Percentiles rank a stretch among this genome's conserved stretches.
These are phyloP conservation scores for Corymbia calophylla DNA, from an alignment of 441 rosid genomes.

Conservation along the genomic window DNA sequence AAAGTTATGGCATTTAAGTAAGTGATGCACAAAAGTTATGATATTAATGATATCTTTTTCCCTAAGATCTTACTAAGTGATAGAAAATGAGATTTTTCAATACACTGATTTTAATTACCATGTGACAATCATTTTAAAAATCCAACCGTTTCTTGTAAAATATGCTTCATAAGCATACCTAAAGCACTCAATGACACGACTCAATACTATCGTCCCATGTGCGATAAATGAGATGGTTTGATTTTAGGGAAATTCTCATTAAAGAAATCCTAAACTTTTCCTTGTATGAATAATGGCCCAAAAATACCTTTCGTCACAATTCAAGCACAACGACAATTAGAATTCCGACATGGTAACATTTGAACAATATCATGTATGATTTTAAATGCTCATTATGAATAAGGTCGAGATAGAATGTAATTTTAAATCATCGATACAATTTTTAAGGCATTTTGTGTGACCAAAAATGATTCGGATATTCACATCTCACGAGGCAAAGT, in stretches of 20 bases:
- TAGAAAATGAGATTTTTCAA: not conserved
- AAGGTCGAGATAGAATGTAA: too few relatives aligned
- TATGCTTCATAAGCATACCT: not conserved
- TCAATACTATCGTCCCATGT: not conserved
- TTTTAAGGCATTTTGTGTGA: not conserved
- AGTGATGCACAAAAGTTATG: too few relatives aligned
- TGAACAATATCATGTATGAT: too few relatives aligned
- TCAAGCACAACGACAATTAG: accelerated
- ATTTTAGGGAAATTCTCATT: not conserved
- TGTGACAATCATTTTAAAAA: not conserved
- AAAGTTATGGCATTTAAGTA: too few relatives aligned
- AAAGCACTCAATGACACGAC: accelerated
- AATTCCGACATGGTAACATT: not conserved
- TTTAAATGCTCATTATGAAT: too few relatives aligned
- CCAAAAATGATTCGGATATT: not conserved
- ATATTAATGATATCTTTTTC: not conserved
- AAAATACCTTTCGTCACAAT: not conserved
- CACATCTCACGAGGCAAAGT: not conserved
- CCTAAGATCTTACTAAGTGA: not conserved
- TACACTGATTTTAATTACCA: not conserved
- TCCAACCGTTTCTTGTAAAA: not conserved
- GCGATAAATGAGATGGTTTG: not conserved
- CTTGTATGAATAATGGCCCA: too few relatives aligned
- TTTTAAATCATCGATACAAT: not conserved
- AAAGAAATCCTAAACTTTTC: not conserved